A percentile compares a stretch with the other conserved stretches of the same genome.
These are phyloP conservation scores for Tubosaeta sp. DNA, from an alignment of 768 basidiomycete species.

Conservation along the genomic window DNA sequence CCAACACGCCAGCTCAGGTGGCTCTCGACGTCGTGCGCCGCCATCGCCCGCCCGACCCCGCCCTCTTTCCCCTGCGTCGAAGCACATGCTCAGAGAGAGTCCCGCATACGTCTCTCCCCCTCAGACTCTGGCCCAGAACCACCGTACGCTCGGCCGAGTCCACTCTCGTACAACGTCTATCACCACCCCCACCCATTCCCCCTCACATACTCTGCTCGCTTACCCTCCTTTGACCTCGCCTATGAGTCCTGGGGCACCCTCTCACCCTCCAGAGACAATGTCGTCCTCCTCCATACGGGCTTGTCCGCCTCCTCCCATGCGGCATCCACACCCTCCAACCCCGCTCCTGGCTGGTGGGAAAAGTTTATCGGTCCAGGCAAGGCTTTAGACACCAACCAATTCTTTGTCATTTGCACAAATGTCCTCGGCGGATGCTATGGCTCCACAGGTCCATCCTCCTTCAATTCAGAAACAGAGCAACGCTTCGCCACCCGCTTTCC, in stretches of 20 bases:
- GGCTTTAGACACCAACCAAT: slow-evolving; percentile 87
- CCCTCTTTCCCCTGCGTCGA: slow-evolving; percentile 73
- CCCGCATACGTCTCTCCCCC: slow-evolving; percentile 37
- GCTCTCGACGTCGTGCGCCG: neutral
- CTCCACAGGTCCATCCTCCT: slow-evolving; percentile 88
- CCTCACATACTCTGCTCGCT: slow-evolving; percentile 55
- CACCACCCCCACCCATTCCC: slow-evolving; percentile 58
- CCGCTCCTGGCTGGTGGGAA: slow-evolving; percentile 96
- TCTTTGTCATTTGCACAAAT: slow-evolving; percentile 94
- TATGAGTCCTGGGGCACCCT: slow-evolving; percentile 99
- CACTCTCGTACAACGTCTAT: slow-evolving; percentile 67
- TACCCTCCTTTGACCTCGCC: slow-evolving; percentile 79
- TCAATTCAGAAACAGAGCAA: slow-evolving; percentile 60
- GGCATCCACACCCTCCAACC: slow-evolving; percentile 71
- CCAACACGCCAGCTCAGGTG: neutral
- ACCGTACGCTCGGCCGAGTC: slow-evolving; percentile 75
- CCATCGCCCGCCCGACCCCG: slow-evolving; percentile 8
- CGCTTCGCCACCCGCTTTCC: slow-evolving; percentile 92
- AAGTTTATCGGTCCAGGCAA: slow-evolving; percentile 96
- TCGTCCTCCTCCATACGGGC: slow-evolving; percentile 92
- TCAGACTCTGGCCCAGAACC: slow-evolving; percentile 71
- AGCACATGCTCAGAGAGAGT: slow-evolving; percentile 70
- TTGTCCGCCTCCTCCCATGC: slow-evolving; percentile 96
- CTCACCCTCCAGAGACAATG: slow-evolving; percentile 74
- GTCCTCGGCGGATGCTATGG: slow-evolving; percentile 98